These are phyloP conservation scores for Diaporthe sp. DNA, from an alignment of 2,329 filamentous ascomycete genomes.

Conservation along the genomic window DNA sequence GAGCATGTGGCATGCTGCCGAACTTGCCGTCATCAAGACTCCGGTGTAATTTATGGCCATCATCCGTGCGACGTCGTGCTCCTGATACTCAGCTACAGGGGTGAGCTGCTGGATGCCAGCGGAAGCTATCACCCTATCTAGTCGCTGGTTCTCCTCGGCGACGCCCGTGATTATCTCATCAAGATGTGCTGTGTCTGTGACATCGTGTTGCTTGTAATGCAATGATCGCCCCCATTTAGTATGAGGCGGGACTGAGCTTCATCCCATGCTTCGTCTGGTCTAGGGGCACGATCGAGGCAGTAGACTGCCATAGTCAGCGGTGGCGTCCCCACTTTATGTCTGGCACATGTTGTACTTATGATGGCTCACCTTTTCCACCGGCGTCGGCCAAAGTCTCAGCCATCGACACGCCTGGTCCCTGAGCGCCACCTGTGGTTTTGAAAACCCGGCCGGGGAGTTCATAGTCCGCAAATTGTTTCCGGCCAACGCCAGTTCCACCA, in stretches of 20 bases:
- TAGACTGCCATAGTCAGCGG: slow-evolving; percentile 59
- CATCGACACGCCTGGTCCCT: slow-evolving; percentile 80
- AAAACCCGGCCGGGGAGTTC: slow-evolving; percentile 77
- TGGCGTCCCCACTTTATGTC: neutral
- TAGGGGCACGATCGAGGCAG: slow-evolving; percentile 66
- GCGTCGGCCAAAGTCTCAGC: slow-evolving; percentile 82
- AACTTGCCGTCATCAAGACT: slow-evolving; percentile 78
- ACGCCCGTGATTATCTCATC: slow-evolving; percentile 72
- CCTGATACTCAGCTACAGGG: slow-evolving; percentile 75
- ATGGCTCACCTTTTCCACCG: slow-evolving; percentile 71
- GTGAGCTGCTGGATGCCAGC: slow-evolving; percentile 79
- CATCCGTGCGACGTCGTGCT: slow-evolving; percentile 70
- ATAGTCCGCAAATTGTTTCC: slow-evolving; percentile 73
- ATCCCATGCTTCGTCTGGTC: slow-evolving; percentile 70
- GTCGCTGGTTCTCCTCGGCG: slow-evolving; percentile 69
- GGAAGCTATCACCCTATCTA: slow-evolving; percentile 79
- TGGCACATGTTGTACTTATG: neutral
- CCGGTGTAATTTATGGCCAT: slow-evolving; percentile 79
- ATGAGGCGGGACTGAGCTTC: slow-evolving; percentile 72
- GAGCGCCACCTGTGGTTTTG: slow-evolving; percentile 78
- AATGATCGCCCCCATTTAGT: slow-evolving; percentile 74
- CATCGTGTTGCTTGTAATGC: slow-evolving; percentile 77
- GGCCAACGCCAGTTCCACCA: slow-evolving; percentile 47
- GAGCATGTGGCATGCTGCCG: slow-evolving; percentile 75
- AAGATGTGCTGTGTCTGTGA: slow-evolving; percentile 71